Evolutionary conservation across 768 basidiomycete species (phyloP), one percentile per base, ranked within the genome.

Genomic region (Roridomyces roridus): DNA sequence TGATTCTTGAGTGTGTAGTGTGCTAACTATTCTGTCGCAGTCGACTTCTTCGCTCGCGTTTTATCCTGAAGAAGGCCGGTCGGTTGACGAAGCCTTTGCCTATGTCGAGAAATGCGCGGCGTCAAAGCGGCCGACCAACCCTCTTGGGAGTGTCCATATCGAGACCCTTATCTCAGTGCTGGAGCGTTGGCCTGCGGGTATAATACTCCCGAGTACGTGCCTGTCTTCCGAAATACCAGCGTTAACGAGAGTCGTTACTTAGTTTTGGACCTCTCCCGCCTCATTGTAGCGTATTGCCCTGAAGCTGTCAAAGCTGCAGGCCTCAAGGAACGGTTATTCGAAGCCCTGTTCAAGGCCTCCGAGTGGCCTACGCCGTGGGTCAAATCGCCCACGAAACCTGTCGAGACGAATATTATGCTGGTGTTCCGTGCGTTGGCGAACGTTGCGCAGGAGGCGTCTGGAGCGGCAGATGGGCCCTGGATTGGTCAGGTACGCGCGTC

Each of bases 241-340:
- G 47, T 59, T 47, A 12, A 29, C 14, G 12, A 18, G 15, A 34
- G 31, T n/a, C 15, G 8, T 25, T 24, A 41, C 28, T 11, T 61
- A 94, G 93, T 96, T 12, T 85, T 98, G 66, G 96, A 98, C 67
- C 81, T 98, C 12, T 80, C 85, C 47, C 87, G 97, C 36, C 77
- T 96, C 35, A 70, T 96, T 15, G 77, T 85, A 18, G 90, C 84
- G 2, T 88, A 81, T 67, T 82, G 80, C 45, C 83, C 87, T 0
- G 77, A 81, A 7, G 74, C 81, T 2, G 80, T 87, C 55, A 73
- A 79, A 3, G 60, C 65, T 5, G 63, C 80, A 1, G 77, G 69
- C 42, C 60, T 80, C 49, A 79, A 80, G 47, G 76, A 81, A 35
- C 72, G 70, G 18, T 86, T 90, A 68, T 79, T 90, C 20, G 77